Conservation (phyloP, 495 filamentous ascomycete genomes). For the Podospora bellae-mahoneyi region DNA sequence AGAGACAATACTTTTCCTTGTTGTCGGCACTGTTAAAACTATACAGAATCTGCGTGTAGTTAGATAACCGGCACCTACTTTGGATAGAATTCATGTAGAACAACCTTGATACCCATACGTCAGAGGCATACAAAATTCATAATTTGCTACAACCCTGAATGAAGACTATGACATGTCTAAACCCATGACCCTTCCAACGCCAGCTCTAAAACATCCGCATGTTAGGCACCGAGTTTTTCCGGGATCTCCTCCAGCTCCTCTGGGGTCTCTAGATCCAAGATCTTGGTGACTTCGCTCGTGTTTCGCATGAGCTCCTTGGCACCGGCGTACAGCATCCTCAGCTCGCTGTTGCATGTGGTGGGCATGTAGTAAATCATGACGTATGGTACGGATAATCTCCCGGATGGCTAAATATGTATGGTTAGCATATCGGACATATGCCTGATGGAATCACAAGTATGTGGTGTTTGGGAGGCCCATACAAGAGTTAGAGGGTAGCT, state of each 20-base stretch:
- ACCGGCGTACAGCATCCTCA: constrained; percentile 91
- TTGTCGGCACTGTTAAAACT: neutral
- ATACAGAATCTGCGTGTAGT: neutral
- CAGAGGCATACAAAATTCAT: neutral
- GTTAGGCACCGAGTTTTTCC: constrained; percentile 54
- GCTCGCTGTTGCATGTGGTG: constrained; percentile 75
- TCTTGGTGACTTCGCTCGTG: constrained; percentile 75
- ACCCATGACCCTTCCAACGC: neutral
- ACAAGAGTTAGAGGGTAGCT: constrained; percentile 87
- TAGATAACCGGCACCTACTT: neutral
- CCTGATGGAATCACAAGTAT: neutral
- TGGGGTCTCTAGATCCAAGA: constrained; percentile 71
- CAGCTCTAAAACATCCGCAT: neutral
- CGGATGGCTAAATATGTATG: constrained; percentile 36
- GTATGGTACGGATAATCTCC: constrained; percentile 62
- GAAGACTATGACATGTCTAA: neutral
- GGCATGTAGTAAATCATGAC: constrained; percentile 92
- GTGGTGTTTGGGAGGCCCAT: constrained; percentile 23
- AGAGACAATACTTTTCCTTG: neutral
- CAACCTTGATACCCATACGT: neutral
- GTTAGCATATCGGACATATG: constrained; percentile 2
- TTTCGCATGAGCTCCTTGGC: constrained; percentile 94
- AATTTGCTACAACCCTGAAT: too few relatives aligned
- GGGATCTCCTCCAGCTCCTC: constrained; percentile 77
- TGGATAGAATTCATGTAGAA: neutral